phyloP scores from a whole-genome alignment of 2,329 filamentous ascomycete species.

The Arthrobotrys megalospora region DNA sequence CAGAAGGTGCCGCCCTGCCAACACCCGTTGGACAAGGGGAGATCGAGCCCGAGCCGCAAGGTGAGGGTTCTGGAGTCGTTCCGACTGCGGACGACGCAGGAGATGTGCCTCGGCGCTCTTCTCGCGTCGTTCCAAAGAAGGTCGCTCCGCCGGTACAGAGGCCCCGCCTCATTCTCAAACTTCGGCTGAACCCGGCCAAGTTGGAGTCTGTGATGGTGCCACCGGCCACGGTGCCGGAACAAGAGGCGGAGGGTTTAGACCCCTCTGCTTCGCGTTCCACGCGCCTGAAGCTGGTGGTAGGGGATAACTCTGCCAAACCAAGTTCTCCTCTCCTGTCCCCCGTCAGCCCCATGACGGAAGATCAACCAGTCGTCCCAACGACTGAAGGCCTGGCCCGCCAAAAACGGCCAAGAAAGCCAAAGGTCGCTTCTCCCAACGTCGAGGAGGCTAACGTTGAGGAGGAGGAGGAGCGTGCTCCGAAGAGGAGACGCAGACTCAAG shows the following conservation, averaged over 20 bases:
- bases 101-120: constrained; percentile 51
- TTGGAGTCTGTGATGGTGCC: constrained; percentile 10
- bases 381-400: constrained; percentile 20
- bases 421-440: constrained; percentile 4
- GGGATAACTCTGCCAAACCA: constrained; percentile 19
- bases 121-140: constrained; percentile 55
- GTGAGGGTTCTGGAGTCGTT: constrained; percentile 23
- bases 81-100: constrained; percentile 39
- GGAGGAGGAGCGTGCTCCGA: constrained; percentile 47
- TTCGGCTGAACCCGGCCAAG: constrained; percentile 29
- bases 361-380: background rate
- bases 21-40: constrained; percentile 7
- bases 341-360: background rate
- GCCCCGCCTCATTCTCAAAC: constrained; percentile 32
- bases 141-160: constrained; percentile 26
- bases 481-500: constrained; percentile 41
- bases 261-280: constrained; percentile 28
- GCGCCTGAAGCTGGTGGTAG: constrained; percentile 38
- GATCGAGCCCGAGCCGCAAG: constrained; percentile 35
- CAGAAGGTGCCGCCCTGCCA: background rate
- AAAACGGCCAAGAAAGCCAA: constrained; percentile 45
- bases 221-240: constrained; percentile 17
- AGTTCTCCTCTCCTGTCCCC: constrained; percentile 5
- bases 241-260: constrained; percentile 25
- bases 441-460: constrained; percentile 44